Evolutionary conservation across 2,329 filamentous ascomycete genomes (phyloP), one percentile per base, ranked within the genome.

Genomic region (Fusarium pseudoanthophilum): DNA sequence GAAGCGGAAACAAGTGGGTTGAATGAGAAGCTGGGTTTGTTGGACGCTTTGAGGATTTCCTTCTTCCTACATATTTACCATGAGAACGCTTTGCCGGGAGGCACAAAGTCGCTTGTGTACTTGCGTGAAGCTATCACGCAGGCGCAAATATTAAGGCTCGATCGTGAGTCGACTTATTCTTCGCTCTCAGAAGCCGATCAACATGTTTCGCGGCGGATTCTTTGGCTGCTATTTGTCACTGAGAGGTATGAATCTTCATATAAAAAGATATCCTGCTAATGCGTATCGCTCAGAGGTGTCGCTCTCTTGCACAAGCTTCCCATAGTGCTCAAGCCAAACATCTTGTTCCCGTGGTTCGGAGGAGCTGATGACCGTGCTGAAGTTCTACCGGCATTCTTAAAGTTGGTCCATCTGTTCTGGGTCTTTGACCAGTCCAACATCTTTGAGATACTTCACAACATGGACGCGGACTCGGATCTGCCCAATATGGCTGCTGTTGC

Each of bases 41-140:
- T 88, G 26, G 82, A 86, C 55, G 80, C 79, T 39, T 71, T 88
- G 7, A 81, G 85, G 9, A 84, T 84, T 4, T 84, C 85, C 0
- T 88, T 88, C 70, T 88, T 87, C 53, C 77, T 88, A 24, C 86
- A 88, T 71, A 84, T 87, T 16, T 87, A 86, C 59, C 83, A 87
- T 69, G 86, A 88, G 73, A 87, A 88, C 60, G 81, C 84, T 64
- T 72, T 80, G 15, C 80, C 85, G 0, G 86, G 86, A 7, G 85
- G 85, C 2, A 81, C 80, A 4, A 83, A 84, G 57, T 87, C 86
- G 5, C 77, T 87, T 11, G 73, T 88, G 14, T 86, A 85, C 69
- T 73, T 88, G 11, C 81, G 86, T 11, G 86, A 88, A 67, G 85
- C 86, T 11, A 85, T 88, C n/a, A 86, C 86, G 0, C 79, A 86